A percentile compares a stretch with the other conserved stretches of the same genome.
phyloP scores from a whole-genome alignment of 768 basidiomycete genomes.

The Russula foetens region DNA sequence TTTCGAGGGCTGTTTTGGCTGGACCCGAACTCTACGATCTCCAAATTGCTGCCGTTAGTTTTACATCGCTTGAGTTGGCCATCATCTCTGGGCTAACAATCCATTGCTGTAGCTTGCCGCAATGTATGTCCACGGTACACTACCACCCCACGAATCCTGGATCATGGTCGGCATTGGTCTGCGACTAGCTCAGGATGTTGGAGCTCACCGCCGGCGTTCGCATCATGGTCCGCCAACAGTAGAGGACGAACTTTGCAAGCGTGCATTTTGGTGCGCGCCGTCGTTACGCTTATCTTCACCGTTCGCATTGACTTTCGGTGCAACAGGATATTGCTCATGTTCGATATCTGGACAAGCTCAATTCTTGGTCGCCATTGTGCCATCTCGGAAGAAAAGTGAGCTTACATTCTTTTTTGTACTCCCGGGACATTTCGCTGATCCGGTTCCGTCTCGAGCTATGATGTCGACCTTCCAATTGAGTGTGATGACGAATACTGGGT shows the following conservation, averaged over 20 bases:
- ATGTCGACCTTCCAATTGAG: conserved; percentile 14
- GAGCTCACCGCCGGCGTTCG: conserved; percentile 51
- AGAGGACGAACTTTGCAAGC: conserved; percentile 70
- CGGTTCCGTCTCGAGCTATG: conserved; percentile 24
- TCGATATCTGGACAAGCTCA: conserved; percentile 41
- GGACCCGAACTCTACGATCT: conserved; percentile 60
- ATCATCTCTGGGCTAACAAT: not conserved
- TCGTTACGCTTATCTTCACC: not conserved
- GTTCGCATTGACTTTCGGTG: not conserved
- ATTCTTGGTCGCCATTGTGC: conserved; percentile 59
- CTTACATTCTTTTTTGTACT: not conserved
- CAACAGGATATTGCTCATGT: conserved; percentile 38
- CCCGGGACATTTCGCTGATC: not conserved
- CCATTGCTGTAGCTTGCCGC: conserved; percentile 27
- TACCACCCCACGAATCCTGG: conserved; percentile 47
- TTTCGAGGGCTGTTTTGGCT: conserved; percentile 46
- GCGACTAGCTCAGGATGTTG: conserved; percentile 66
- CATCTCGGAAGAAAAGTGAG: conserved; percentile 64
- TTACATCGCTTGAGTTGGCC: not conserved
- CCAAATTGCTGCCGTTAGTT: conserved; percentile 51
- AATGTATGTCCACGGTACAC: conserved; percentile 34
- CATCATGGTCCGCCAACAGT: conserved; percentile 34
- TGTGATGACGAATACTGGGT: conserved; percentile 21
- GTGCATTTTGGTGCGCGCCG: conserved; percentile 50
- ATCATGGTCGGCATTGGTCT: conserved; percentile 51